A percentile compares a stretch with the other conserved stretches of the same genome.
These are phyloP conservation scores for Canavalia ensiformis DNA, from an alignment of 306 rosid species.

Conservation along the genomic window DNA sequence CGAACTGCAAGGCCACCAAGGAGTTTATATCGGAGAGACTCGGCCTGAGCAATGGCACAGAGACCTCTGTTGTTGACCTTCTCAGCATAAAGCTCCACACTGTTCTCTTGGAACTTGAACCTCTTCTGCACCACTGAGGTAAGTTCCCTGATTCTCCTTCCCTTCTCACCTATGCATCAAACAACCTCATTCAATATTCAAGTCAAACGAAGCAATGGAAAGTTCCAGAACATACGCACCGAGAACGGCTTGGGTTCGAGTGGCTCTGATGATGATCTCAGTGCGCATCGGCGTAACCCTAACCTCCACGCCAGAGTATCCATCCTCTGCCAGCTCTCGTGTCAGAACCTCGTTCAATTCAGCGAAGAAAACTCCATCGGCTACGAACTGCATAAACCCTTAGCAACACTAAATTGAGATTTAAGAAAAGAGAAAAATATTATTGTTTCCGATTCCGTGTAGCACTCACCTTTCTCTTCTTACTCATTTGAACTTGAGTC, in stretches of 20 bases:
- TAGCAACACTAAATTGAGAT: too few relatives aligned
- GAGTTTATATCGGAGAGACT: conserved; percentile 5
- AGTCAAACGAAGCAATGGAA: neutral
- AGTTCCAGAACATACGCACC: neutral
- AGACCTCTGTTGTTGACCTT: conserved; percentile 10
- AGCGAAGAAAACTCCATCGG: neutral
- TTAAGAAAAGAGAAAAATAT: neutral
- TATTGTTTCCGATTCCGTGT: neutral
- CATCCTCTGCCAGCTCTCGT: neutral
- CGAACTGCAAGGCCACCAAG: conserved; percentile 7
- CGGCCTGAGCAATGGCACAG: conserved; percentile 2
- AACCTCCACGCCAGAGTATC: conserved; percentile 4
- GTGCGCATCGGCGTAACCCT: conserved; percentile 16
- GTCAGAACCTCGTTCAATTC: conserved; percentile 12
- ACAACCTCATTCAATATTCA: neutral
- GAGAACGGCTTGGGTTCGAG: neutral
- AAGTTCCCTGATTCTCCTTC: conserved; percentile 7
- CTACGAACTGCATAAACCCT: neutral
- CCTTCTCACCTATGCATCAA: neutral
- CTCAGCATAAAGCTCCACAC: neutral
- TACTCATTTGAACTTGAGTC: conserved; percentile 11
- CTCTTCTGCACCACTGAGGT: conserved; percentile 18
- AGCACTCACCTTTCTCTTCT: conserved; percentile 5
- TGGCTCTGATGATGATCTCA: conserved; percentile 4
- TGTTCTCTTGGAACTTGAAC: neutral